Base-by-base conservation (phyloP, 805 yeast genomes). In the Cyberlindnera xylosilytica region DNA sequence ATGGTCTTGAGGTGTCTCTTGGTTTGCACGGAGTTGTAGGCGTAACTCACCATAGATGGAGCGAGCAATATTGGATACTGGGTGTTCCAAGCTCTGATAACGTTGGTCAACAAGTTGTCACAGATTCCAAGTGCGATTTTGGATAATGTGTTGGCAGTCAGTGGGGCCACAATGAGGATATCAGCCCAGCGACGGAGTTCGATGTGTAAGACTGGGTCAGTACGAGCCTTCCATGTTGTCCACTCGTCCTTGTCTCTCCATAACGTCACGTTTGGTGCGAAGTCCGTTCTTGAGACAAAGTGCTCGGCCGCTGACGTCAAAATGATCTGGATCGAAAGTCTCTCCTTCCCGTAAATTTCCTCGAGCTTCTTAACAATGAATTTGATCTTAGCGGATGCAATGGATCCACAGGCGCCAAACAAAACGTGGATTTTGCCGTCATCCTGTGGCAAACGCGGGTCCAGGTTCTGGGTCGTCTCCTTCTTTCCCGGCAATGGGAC, bases 141-240 rank as follows among this genome's bases (percentile, higher is more conserved):
- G 12, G 96, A 82, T 38, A 91, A 68, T 0, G 98, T 84, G 62
- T 93, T 93, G 6, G 98, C 97, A 13, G 95, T 83, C 52, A 91
- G 69, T 12, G 99, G 99, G n/a, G 96, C 96, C 34, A 91, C 84
- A 18, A 93, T 75, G 37, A 93, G 71, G 33, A 93, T 80, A 64
- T 91, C 97, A 1, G 98, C 98, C 98, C 98, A 91, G 50, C 96
- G 79, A 46, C 98, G 80, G 46, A 91, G 70, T 66, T 93, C 98
- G 52, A 91, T 89, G 65, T 91, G 98, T 50, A 93, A 70, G 28
- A 93, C 96, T 1, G 98, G 97, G 63, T 93, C 98, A 42, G 81
- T 72, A 47, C 95, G 73, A 34, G 71, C 64, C 53, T 81, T 81
- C 84, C 97, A 91, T n/a, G 83, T 79, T 26, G 69, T 68, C 99